phyloP scores from a whole-genome alignment of 2,329 filamentous ascomycete species.

The Purpureocillium lavendulum region DNA sequence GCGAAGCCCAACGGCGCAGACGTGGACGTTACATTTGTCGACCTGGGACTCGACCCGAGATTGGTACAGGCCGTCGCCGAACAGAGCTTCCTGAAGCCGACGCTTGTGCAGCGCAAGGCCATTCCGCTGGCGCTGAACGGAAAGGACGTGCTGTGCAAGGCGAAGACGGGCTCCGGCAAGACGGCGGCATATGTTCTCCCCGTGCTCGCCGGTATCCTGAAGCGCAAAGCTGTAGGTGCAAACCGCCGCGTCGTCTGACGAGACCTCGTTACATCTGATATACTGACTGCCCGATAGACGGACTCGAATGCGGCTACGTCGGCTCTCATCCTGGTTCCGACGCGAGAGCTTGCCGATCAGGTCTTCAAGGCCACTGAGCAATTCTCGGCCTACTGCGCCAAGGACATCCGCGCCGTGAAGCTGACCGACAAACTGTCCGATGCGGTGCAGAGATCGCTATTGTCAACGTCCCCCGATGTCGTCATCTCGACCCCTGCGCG shows the following conservation, averaged over 20 bases:
- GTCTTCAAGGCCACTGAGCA: conserved; percentile 71
- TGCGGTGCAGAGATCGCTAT: conserved; percentile 76
- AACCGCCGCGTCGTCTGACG: no score
- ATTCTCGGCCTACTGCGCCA: conserved; percentile 75
- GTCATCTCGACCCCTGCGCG: conserved; percentile 87
- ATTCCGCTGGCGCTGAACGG: conserved; percentile 85
- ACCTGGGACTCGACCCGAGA: conserved; percentile 73
- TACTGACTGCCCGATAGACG: conserved; percentile 25
- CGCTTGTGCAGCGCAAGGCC: conserved; percentile 77
- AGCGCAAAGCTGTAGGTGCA: conserved; percentile 56
- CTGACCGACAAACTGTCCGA: conserved; percentile 86
- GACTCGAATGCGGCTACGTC: conserved; percentile 49
- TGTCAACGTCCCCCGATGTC: conserved; percentile 80
- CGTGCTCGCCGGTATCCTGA: conserved; percentile 75
- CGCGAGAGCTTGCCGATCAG: conserved; percentile 88
- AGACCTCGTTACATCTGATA: no score
- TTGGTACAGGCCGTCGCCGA: conserved; percentile 78
- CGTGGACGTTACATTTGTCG: conserved; percentile 54
- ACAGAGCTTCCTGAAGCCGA: conserved; percentile 78
- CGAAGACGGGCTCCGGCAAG: conserved; percentile 94
- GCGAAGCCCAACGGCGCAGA: conserved; percentile 22
- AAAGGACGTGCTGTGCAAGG: conserved; percentile 82
- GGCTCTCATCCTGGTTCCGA: conserved; percentile 86
- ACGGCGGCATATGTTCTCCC: conserved; percentile 93
- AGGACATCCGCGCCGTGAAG: conserved; percentile 75